phyloP scores from a whole-genome alignment of 257 asterid genomes.

The Solanum pimpinellifolium region DNA sequence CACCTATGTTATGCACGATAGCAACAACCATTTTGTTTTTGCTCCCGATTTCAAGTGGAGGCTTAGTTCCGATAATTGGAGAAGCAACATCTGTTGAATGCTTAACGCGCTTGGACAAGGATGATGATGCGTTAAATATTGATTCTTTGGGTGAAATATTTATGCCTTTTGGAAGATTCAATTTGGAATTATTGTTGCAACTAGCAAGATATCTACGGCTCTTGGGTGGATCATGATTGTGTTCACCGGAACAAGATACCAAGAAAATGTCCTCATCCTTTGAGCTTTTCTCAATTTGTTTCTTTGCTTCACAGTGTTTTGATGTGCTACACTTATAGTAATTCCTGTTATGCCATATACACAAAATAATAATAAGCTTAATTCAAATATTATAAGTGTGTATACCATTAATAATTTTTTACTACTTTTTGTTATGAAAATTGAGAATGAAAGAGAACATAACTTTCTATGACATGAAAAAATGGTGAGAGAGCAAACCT shows the following conservation, averaged over 20 bases:
- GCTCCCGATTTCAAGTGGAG: not conserved
- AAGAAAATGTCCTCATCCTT: not conserved
- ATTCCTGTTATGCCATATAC: not conserved
- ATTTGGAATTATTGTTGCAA: not conserved
- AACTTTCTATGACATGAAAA: not conserved
- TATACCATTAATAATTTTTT: not conserved
- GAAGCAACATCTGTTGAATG: not conserved
- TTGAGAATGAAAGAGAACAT: not conserved
- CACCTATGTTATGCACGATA: not conserved
- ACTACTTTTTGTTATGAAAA: too few species aligned
- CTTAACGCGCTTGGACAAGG: not conserved
- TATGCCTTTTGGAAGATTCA: not conserved
- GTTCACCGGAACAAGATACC: not conserved
- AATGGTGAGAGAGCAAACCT: not conserved
- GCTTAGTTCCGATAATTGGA: not conserved
- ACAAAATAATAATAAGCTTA: not conserved
- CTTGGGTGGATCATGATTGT: not conserved
- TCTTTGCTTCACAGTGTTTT: not conserved
- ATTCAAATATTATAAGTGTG: not conserved
- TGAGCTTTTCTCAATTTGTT: not conserved
- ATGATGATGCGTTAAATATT: not conserved
- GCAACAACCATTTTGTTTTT: not conserved
- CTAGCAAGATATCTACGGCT: not conserved
- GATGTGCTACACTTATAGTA: not conserved
- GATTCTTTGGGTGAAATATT: not conserved